A percentile compares a stretch with the other conserved stretches of the same genome.
Conservation (phyloP, 2,329 filamentous ascomycete species). For the Alternaria triticina region DNA sequence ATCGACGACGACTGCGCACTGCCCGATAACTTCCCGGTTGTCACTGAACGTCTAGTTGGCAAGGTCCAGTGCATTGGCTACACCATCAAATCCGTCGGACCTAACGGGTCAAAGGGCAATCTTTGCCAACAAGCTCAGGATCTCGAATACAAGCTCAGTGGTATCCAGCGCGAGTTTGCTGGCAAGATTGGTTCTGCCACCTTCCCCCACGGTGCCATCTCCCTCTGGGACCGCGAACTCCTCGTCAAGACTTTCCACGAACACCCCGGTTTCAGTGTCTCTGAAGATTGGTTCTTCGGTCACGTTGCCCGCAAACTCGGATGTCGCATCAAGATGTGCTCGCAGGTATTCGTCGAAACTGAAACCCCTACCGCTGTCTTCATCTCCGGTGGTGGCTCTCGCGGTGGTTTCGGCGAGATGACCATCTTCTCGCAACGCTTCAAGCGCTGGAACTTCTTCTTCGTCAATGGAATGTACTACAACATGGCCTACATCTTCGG, state of each 20-base stretch:
- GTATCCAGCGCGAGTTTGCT: constrained; percentile 54
- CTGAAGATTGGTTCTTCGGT: constrained; percentile 62
- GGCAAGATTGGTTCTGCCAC: constrained; percentile 56
- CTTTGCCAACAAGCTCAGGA: constrained; percentile 54
- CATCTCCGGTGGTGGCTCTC: constrained; percentile 46
- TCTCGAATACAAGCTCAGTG: constrained; percentile 60
- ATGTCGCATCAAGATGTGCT: constrained; percentile 57
- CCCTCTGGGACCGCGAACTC: constrained; percentile 56
- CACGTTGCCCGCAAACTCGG: constrained; percentile 55
- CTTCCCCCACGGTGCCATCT: constrained; percentile 60
- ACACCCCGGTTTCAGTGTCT: constrained; percentile 59
- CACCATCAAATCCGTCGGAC: constrained; percentile 56
- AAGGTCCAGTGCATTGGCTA: constrained; percentile 53
- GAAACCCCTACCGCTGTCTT: constrained; percentile 56
- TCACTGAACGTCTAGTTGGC: constrained; percentile 17
- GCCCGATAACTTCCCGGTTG: constrained; percentile 20
- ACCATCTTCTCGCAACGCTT: constrained; percentile 61
- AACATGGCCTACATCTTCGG: constrained; percentile 56
- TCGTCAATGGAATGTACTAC: constrained; percentile 57
- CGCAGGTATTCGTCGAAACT: constrained; percentile 59
- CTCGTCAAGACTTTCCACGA: constrained; percentile 55
- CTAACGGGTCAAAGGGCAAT: constrained; percentile 41
- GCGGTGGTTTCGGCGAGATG: constrained; percentile 61
- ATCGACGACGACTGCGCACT: constrained; percentile 23
- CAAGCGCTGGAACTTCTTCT: constrained; percentile 61